These are phyloP conservation scores for Dendrocalamus sinicus DNA, from an alignment of 176 grass and related monocot genomes.

Conservation along the genomic window DNA sequence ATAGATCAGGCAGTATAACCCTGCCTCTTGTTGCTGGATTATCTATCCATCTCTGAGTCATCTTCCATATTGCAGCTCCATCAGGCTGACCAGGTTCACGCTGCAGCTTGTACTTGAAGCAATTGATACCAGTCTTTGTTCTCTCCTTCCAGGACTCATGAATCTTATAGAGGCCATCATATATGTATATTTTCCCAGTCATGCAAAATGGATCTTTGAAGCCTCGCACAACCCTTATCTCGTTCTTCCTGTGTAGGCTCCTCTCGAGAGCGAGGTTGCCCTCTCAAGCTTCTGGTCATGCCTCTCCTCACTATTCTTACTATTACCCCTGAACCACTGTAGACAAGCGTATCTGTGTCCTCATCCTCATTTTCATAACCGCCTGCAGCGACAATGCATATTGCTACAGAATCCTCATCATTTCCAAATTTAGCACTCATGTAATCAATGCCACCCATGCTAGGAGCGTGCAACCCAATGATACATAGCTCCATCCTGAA, in stretches of 20 bases:
- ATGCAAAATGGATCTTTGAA: conserved; percentile 55
- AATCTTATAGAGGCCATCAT: conserved; percentile 87
- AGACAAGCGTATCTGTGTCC: conserved; percentile 64
- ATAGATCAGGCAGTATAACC: conserved; percentile 62
- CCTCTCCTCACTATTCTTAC: conserved; percentile 57
- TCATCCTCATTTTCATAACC: conserved; percentile 78
- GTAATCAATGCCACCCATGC: conserved; percentile 75
- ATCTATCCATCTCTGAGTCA: conserved; percentile 65
- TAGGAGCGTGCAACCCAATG: conserved; percentile 70
- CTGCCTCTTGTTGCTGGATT: conserved; percentile 63
- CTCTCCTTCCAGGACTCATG: conserved; percentile 68
- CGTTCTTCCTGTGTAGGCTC: conserved; percentile 68
- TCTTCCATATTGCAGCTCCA: conserved; percentile 62
- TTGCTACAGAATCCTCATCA: conserved; percentile 59
- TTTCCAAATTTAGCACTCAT: conserved; percentile 59
- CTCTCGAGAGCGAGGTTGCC: conserved; percentile 83
- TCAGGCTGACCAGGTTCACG: conserved; percentile 65
- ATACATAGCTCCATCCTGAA: conserved; percentile 79
- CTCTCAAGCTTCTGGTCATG: conserved; percentile 77
- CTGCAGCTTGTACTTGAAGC: conserved; percentile 75
- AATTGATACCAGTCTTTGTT: conserved; percentile 55
- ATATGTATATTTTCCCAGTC: conserved; percentile 73
- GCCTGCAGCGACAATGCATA: conserved; percentile 72
- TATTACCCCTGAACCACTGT: conserved; percentile 80
- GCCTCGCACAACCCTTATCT: conserved; percentile 76